Evolutionary conservation across 169 alveolate species (phyloP).

Genomic region (Plasmodium yoelii): DNA sequence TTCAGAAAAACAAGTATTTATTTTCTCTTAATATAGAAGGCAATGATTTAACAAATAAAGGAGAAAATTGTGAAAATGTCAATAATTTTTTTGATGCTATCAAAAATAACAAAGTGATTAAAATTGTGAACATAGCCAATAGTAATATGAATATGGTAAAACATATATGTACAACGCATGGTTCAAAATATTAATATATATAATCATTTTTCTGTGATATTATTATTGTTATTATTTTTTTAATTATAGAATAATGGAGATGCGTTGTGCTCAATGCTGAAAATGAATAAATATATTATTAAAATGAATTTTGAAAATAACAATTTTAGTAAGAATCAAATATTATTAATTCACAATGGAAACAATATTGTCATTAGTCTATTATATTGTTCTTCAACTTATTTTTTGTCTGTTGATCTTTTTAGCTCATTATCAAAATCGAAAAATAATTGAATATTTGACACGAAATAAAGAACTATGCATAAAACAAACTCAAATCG

Average conservation of each 20-base stretch:
- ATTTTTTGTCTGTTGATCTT: neutral
- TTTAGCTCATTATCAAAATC: constrained; percentile 55
- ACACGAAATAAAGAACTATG: constrained; percentile 49
- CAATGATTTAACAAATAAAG: constrained; percentile 71
- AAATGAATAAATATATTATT: constrained; percentile 35
- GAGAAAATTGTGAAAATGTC: constrained; percentile 17
- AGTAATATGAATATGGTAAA: constrained; percentile 67
- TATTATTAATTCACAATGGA: neutral
- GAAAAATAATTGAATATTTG: constrained; percentile 41
- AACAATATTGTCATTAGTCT: neutral
- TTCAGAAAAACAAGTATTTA: constrained; percentile 56
- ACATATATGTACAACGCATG: neutral
- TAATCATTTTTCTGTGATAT: neutral
- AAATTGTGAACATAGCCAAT: constrained; percentile 55
- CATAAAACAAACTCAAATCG: constrained; percentile 39
- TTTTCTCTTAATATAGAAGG: constrained; percentile 50
- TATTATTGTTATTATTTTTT: neutral
- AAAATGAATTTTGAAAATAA: constrained; percentile 69
- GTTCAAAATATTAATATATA: neutral
- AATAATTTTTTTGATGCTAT: constrained; percentile 46
- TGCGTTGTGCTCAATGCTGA: constrained; percentile 24
- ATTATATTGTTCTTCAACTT: neutral
- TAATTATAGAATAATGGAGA: constrained; percentile 52
- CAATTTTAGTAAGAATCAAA: constrained; percentile 45
- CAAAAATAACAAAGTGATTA: constrained; percentile 52